phyloP scores from a whole-genome alignment of 177 flowering plant species.

The Vitis hybrid region DNA sequence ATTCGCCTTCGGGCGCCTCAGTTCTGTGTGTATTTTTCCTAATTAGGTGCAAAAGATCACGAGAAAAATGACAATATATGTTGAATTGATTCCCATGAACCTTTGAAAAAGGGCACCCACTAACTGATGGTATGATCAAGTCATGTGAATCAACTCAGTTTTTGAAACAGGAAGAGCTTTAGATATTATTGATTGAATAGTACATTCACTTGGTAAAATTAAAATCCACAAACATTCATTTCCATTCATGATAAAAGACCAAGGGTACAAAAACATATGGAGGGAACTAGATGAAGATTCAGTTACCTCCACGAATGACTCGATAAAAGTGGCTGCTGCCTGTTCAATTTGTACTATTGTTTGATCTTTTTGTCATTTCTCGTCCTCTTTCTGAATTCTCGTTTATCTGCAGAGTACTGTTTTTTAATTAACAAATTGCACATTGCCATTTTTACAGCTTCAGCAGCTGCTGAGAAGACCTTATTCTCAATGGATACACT shows the following conservation, averaged over 20 bases:
- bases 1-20: too few species aligned
- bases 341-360: conserved; percentile 16
- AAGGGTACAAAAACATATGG: background rate
- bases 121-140: too few species aligned
- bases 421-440: conserved; percentile 70
- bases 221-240: background rate
- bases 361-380: conserved; percentile 78
- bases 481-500: conserved; percentile 42
- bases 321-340: background rate
- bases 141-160: too few species aligned
- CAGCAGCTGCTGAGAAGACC: conserved; percentile 62
- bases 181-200: background rate
- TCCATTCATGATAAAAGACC: conserved; percentile 3
- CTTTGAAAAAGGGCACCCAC: too few species aligned
- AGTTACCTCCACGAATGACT: background rate
- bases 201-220: background rate
- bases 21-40: too few species aligned
- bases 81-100: too few species aligned
- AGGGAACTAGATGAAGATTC: background rate
- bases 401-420: conserved; percentile 62
- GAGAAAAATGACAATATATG: too few species aligned
- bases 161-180: background rate
- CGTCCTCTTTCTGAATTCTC: conserved; percentile 75
- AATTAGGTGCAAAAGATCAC: too few species aligned
- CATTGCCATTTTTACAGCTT: conserved; percentile 83